Percentiles rank a stretch among this genome's conserved stretches.
Conservation (phyloP, 495 filamentous ascomycete species). For the Aspergillus campestris region DNA sequence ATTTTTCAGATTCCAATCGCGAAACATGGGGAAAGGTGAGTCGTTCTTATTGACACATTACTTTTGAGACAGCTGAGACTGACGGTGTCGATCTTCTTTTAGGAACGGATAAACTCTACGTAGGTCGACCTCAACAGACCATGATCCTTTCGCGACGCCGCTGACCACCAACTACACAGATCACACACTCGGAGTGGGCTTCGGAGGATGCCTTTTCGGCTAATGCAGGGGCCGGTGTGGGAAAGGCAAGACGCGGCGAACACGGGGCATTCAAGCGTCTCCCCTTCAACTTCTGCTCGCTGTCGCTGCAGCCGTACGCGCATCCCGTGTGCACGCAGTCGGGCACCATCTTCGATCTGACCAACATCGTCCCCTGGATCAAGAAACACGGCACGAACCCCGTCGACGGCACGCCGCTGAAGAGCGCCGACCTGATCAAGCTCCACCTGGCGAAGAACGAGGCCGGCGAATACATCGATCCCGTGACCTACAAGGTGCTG, state of each 20-base stretch:
- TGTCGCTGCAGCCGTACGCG: slow-evolving; percentile 85
- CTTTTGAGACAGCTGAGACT: not conserved
- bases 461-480: slow-evolving; percentile 87
- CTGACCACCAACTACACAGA: slow-evolving; percentile 34
- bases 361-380: slow-evolving; percentile 84
- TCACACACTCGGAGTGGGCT: slow-evolving; percentile 96
- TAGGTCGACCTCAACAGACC: slow-evolving; percentile 22
- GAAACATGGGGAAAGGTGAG: slow-evolving; percentile 52
- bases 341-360: slow-evolving; percentile 79
- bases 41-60: not conserved
- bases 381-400: slow-evolving; percentile 89
- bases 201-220: slow-evolving; percentile 78
- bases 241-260: slow-evolving; percentile 37
- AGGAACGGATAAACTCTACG: slow-evolving; percentile 72
- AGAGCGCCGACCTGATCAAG: slow-evolving; percentile 77
- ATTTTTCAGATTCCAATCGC: slow-evolving; percentile 8
- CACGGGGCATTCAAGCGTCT: slow-evolving; percentile 72
- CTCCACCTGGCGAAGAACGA: slow-evolving; percentile 90
- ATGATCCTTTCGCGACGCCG: not conserved
- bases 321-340: slow-evolving; percentile 74
- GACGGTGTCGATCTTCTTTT: not conserved
- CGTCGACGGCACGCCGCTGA: slow-evolving; percentile 69
- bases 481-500: slow-evolving; percentile 93
- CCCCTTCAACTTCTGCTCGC: slow-evolving; percentile 96
- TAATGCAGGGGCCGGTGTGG: slow-evolving; percentile 60